phyloP scores from a whole-genome alignment of 2,329 filamentous ascomycete species.

The Cladosporium phlei region DNA sequence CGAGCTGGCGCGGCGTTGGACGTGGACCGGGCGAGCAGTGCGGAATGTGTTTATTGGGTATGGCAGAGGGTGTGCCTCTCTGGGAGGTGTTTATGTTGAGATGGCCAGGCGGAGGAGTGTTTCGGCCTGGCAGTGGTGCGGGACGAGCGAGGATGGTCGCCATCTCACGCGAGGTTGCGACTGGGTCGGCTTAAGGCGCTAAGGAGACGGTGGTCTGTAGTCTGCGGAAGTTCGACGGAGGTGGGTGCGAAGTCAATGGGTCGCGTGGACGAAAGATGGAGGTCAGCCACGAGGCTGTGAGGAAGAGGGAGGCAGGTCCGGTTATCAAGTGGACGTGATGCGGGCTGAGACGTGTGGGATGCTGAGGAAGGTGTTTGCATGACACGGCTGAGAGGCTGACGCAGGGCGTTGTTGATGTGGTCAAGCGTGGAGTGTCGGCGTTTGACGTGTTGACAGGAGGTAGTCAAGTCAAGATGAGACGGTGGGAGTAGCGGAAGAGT shows the following conservation, averaged over 20 bases:
- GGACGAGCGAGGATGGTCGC: conserved; percentile 14
- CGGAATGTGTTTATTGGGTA: conserved; percentile 87
- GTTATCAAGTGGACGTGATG: conserved; percentile 8
- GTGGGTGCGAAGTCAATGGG: conserved; percentile 2
- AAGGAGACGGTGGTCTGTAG: neutral
- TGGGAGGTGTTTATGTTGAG: conserved; percentile 55
- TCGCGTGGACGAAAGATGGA: neutral
- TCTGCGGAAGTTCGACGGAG: neutral
- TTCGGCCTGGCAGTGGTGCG: conserved; percentile 11
- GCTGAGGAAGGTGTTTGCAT: conserved; percentile 11
- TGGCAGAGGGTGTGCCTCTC: conserved; percentile 55
- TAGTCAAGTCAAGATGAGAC: too few species aligned
- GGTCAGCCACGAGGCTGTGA: neutral
- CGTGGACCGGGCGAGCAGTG: conserved; percentile 74
- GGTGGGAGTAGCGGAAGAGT: neutral
- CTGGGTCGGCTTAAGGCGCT: too few species aligned
- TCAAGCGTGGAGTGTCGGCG: too few species aligned
- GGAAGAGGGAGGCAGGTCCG: neutral
- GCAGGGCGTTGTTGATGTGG: too few species aligned
- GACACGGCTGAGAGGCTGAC: conserved; percentile 7
- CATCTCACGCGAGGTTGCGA: conserved; percentile 18
- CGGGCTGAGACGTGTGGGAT: conserved; percentile 8
- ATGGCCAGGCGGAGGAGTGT: conserved; percentile 43
- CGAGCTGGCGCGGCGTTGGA: conserved; percentile 46
- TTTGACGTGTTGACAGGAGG: too few species aligned